Percentiles rank a stretch among this genome's conserved stretches.
phyloP scores from a whole-genome alignment of 2,329 filamentous ascomycete genomes.

The Claviceps capensis region DNA sequence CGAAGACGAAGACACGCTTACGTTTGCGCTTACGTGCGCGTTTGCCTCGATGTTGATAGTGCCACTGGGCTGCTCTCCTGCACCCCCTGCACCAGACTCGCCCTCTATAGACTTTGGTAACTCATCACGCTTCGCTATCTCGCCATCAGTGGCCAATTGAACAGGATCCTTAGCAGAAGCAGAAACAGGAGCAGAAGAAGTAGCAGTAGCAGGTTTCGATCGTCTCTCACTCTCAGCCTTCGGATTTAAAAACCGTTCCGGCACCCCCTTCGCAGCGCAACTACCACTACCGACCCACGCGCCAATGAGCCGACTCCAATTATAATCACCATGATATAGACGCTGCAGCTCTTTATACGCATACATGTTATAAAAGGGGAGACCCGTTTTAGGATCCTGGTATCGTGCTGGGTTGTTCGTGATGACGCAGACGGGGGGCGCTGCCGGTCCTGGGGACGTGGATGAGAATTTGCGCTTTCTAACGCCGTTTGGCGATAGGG shows the following conservation, averaged over 20 bases:
- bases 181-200: no score
- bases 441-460: slow-evolving; percentile 30
- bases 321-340: slow-evolving; percentile 58
- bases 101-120: neutral
- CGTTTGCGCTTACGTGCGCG: no score
- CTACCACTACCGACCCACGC: slow-evolving; percentile 64
- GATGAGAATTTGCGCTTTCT: no score
- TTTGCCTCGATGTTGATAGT: no score
- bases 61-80: no score
- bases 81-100: neutral
- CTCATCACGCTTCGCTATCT: neutral
- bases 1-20: no score
- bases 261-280: slow-evolving; percentile 61
- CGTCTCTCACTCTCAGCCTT: slow-evolving; percentile 3
- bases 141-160: neutral
- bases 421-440: slow-evolving; percentile 57
- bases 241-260: slow-evolving; percentile 52
- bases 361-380: slow-evolving; percentile 65
- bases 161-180: no score
- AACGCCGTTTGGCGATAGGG: neutral
- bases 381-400: slow-evolving; percentile 68
- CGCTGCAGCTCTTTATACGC: slow-evolving; percentile 75
- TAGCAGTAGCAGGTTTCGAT: neutral
- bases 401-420: slow-evolving; percentile 72
- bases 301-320: slow-evolving; percentile 69